Base-by-base conservation (phyloP, 1,284 basidiomycete genomes). In the Jaminaea rosea region DNA sequence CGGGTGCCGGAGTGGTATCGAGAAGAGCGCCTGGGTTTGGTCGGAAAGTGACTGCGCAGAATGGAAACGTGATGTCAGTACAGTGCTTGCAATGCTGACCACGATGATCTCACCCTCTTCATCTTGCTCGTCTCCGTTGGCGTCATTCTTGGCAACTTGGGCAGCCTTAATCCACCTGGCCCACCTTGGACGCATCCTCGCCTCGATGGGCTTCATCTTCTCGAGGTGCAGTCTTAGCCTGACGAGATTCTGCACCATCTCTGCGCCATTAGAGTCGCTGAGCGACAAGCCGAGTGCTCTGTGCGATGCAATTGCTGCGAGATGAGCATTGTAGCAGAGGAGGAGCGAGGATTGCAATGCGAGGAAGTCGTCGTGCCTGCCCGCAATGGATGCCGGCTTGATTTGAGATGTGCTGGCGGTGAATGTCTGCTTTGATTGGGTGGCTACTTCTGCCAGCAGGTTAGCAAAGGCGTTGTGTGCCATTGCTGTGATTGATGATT, bases 321-420 rank as follows among this genome's bases (percentile, higher is more conserved):
- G 79, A 15, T 90, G 85, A 51, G 93, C 90, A 7, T 96, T 78
- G 72, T 96, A 96, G 1, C 85, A 85, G 10, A 97, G 77, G 60
- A 96, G 80, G 11, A 87, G 75, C 52, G 92, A 83, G 61, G 92
- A 86, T 75, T 96, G 93, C 51, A 92, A 77, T 2, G 87, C 86
- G 15, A 98, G 79, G 1, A 98, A 79, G 0, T 93, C 96, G 56
- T 97, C 88, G 26, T 93, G 93, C 26, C 86, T 15, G 32, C 17
- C 23, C 21, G 27, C 42, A 36, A n/a, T n/a, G n/a, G n/a, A n/a
- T n/a, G n/a, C n/a, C n/a, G n/a, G n/a, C n/a, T n/a, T n/a, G n/a
- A 36, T 15, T 15, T n/a, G 34, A 36, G 34, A 36, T 15, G 34
- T 36, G 34, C 34, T 36, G 34, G n/a, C 21, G 34, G n/a, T 36